These are phyloP conservation scores for Candida broadrunensis DNA, from an alignment of 805 yeast genomes.

Conservation along the genomic window DNA sequence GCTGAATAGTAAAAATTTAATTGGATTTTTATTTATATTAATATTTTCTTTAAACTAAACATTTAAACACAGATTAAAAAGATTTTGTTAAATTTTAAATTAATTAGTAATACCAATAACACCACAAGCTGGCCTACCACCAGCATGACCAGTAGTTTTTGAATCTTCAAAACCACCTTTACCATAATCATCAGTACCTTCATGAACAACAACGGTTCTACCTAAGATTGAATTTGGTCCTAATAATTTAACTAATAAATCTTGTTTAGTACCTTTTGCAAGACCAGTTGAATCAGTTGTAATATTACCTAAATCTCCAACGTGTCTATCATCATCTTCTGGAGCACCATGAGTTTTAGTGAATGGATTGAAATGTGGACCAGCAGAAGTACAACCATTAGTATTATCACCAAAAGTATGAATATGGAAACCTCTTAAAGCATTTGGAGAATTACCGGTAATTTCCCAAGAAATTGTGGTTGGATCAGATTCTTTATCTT, in stretches of 20 bases:
- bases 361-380: conserved; percentile 95
- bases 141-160: conserved; percentile 95
- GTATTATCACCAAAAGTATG: conserved; percentile 99
- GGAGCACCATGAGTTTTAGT: conserved; percentile 91
- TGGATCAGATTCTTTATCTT: conserved; percentile 72
- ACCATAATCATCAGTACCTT: conserved; percentile 91
- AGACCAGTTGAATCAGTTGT: conserved; percentile 82
- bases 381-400: conserved; percentile 98
- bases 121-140: conserved; percentile 98
- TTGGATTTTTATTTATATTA: too few species aligned
- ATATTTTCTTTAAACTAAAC: too few species aligned
- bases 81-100: not conserved
- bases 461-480: conserved; percentile 88
- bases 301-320: conserved; percentile 96
- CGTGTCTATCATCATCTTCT: conserved; percentile 76
- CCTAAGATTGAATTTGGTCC: conserved; percentile 90
- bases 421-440: conserved; percentile 95
- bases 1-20: too few species aligned
- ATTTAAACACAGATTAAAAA: too few species aligned
- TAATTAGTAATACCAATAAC: conserved; percentile 75
- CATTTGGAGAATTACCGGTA: conserved; percentile 82
- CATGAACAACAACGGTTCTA: conserved; percentile 93
- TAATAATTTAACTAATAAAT: conserved; percentile 69
- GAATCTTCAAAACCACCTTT: conserved; percentile 91
- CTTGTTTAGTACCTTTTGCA: conserved; percentile 87